phyloP scores from a whole-genome alignment of 176 grass and related monocot genomes.

The Saccharum officinarum region DNA sequence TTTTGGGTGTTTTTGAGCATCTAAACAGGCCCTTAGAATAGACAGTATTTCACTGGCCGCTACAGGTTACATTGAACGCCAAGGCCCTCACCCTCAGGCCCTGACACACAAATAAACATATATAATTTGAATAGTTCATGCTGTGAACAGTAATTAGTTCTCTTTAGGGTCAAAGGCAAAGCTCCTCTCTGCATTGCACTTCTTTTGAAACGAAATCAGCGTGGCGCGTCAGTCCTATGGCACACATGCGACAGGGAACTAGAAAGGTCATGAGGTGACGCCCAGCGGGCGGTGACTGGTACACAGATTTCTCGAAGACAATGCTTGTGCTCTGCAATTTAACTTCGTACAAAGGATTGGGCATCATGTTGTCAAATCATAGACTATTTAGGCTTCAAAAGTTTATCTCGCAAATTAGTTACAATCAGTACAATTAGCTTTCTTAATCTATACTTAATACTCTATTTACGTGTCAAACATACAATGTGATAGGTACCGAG shows the following conservation, averaged over 20 bases:
- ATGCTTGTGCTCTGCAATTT: not conserved
- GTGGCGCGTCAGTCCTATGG: conserved; percentile 2
- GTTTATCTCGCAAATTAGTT: too few relatives aligned
- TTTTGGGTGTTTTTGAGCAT: too few relatives aligned
- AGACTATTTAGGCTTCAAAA: too few relatives aligned
- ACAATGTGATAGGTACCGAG: not conserved
- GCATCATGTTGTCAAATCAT: too few relatives aligned
- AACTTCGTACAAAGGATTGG: too few relatives aligned
- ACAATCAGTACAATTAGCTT: too few relatives aligned
- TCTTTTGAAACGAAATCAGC: conserved; percentile 31
- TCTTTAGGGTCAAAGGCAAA: conserved; percentile 26
- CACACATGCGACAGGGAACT: conserved; percentile 6
- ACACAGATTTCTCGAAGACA: not conserved
- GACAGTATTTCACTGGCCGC: not conserved
- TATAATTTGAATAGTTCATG: not conserved
- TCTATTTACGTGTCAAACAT: too few relatives aligned
- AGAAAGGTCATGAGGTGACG: not conserved
- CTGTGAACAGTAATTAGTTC: not conserved
- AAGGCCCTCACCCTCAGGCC: not conserved
- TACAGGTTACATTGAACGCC: not conserved
- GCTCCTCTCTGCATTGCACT: conserved; percentile 9
- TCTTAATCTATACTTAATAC: too few relatives aligned
- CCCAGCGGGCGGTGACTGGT: not conserved
- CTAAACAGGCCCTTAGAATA: too few relatives aligned
- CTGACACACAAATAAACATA: not conserved